Conservation (phyloP, 371 early-diverging fungal genomes). For the Mucor ambiguus region DNA sequence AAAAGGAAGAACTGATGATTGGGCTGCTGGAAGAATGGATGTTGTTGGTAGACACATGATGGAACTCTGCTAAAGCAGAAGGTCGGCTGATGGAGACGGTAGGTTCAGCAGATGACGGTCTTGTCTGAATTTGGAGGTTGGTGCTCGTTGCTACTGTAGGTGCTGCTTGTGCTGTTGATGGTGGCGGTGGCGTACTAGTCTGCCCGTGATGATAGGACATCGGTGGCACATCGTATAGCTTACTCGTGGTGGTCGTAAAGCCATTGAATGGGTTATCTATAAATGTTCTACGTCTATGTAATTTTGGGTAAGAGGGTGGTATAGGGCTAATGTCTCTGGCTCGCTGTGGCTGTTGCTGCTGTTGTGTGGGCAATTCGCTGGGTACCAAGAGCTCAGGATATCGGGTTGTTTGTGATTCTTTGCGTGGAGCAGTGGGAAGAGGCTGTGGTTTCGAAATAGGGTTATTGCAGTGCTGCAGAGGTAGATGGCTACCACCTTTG, state of each 20-base stretch:
- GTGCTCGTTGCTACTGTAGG: constrained; percentile 3
- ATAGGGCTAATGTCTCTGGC: constrained; percentile 8
- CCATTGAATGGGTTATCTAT: constrained; percentile 67
- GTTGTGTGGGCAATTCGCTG: not conserved
- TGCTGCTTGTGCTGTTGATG: constrained; percentile 7
- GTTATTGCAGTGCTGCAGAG: not conserved
- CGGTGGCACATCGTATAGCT: constrained; percentile 32
- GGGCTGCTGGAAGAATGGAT: constrained; percentile 15
- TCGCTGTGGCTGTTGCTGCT: not conserved
- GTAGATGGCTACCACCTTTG: not conserved
- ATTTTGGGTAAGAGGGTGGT: constrained; percentile 15
- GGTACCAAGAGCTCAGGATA: constrained; percentile 16
- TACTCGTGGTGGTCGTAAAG: constrained; percentile 47
- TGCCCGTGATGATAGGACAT: not conserved
- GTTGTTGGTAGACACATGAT: constrained; percentile 23
- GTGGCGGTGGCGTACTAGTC: not conserved
- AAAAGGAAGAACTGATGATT: constrained; percentile 29
- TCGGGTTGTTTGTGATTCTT: constrained; percentile 22
- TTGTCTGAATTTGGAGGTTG: not conserved
- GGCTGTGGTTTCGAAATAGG: constrained; percentile 24
- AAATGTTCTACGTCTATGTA: constrained; percentile 50
- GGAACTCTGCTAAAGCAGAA: constrained; percentile 11
- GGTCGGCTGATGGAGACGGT: constrained; percentile 15
- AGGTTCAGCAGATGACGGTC: constrained; percentile 12
- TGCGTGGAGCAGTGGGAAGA: constrained; percentile 28